Percentiles rank a stretch among this genome's conserved stretches.
Conservation (phyloP, 2,329 filamentous ascomycete genomes). For the Graphilbum sp. region DNA sequence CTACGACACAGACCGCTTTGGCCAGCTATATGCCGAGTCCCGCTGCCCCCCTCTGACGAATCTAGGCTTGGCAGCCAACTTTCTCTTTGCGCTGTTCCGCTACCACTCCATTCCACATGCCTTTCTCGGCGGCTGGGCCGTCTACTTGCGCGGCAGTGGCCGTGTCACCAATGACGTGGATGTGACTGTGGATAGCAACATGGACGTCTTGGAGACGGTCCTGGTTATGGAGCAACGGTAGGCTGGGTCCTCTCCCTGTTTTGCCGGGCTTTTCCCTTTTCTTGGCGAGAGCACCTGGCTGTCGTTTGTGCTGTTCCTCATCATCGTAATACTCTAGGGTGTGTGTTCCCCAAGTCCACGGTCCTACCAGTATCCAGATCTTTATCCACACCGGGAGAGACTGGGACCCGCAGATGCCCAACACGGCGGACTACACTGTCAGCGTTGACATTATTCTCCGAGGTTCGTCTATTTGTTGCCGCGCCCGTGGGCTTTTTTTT, state of each 20-base stretch:
- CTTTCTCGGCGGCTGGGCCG: conserved; percentile 9
- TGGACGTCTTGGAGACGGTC: conserved; percentile 3
- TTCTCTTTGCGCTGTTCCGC: conserved; percentile 5
- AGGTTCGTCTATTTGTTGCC: not conserved
- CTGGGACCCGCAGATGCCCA: conserved; percentile 3
- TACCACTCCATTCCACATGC: conserved; percentile 4
- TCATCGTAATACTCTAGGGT: no score
- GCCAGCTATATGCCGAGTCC: conserved; percentile 5
- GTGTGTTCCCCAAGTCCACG: conserved; percentile 6
- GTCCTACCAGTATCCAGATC: conserved; percentile 6
- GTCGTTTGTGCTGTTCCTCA: no score
- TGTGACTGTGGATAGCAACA: conserved; percentile 3
- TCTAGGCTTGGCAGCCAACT: conserved; percentile 7
- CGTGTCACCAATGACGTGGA: conserved; percentile 7
- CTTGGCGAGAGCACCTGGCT: not conserved
- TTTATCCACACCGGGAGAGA: conserved; percentile 7
- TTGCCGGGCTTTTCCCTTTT: not conserved
- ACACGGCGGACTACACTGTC: conserved; percentile 1
- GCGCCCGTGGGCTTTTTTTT: not conserved
- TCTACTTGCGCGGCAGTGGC: conserved; percentile 6
- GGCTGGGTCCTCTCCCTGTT: not conserved
- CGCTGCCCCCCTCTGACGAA: conserved; percentile 1
- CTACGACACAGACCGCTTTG: conserved; percentile 9
- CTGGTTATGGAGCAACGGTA: conserved; percentile 4
- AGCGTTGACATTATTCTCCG: conserved; percentile 7